Evolutionary conservation across 768 basidiomycete species (phyloP), one percentile per base, ranked within the genome.

Genomic region (Scleroderma citrinum): DNA sequence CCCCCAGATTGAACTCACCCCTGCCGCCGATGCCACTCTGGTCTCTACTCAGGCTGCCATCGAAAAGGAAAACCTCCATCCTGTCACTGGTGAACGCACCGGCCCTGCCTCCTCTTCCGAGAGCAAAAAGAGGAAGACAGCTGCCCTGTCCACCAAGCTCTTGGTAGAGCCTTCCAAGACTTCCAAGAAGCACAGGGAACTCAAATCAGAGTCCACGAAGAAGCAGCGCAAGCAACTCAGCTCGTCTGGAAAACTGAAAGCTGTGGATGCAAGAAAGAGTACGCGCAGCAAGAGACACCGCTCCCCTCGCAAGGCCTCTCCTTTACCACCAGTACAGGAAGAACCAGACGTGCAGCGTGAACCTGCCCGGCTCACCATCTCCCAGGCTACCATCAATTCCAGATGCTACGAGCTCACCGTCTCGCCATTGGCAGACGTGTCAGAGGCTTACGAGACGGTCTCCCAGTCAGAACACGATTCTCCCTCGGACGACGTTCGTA

Each of bases 21-120:
- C 53, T 5, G 45, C 52, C 37, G 41, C 64, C 41, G 62, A 61
- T 52, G 44, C 52, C 34, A 56, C 64, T 50, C 53, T 63, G 7
- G 54, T 68, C 48, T 66, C 69, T 51, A 64, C 71, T 5, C 63
- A 66, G 21, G 64, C 67, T 10, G 65, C 72, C 32, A 58, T 71
- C 35, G 85, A 88, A 71, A 90, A 90, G 74, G 87, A 90, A 69
- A 90, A 90, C 61, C 71, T 82, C 38, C 76, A 89, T 63, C 87
- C 87, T 39, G 54, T 83, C 57, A 89, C 87, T 3, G 87, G 87
- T 6, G 75, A 78, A 51, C 80, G 78, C 32, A 66, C 81, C 3
- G 76, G 70, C 31, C 59, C 73, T 16, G 59, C 69, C 14, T 56
- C 55, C 5, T 59, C 52, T 48, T 64, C 68, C 16, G 62, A 67